These are phyloP conservation scores for Debaryomyces nepalensis DNA, from an alignment of 1,139 yeast genomes.

Conservation along the genomic window DNA sequence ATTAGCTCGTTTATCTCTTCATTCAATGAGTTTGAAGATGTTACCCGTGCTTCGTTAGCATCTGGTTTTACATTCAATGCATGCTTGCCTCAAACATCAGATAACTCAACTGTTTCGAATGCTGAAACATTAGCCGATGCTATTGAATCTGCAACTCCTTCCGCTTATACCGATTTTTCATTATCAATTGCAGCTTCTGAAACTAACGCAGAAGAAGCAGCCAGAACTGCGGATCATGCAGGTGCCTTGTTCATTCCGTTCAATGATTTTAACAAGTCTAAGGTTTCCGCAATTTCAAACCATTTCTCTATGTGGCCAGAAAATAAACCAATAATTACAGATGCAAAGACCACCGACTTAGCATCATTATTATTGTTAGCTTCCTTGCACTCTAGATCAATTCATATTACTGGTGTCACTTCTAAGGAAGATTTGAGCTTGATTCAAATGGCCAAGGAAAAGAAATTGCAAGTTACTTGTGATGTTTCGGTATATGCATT, in stretches of 20 bases:
- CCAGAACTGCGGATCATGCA: conserved; percentile 67
- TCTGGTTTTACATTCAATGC: conserved; percentile 91
- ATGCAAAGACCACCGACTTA: conserved; percentile 88
- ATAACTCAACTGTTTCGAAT: conserved; percentile 69
- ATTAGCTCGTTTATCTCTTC: conserved; percentile 80
- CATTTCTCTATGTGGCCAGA: conserved; percentile 87
- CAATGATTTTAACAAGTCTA: conserved; percentile 69
- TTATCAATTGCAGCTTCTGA: conserved; percentile 84
- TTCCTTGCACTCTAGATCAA: conserved; percentile 80
- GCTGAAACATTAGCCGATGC: conserved; percentile 68
- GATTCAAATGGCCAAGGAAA: conserved; percentile 83
- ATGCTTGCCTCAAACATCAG: conserved; percentile 71
- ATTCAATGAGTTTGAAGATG: conserved; percentile 62
- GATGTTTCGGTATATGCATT: conserved; percentile 85
- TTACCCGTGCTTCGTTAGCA: conserved; percentile 73
- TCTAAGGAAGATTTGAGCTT: conserved; percentile 81
- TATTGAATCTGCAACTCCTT: conserved; percentile 56
- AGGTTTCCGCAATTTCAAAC: conserved; percentile 75
- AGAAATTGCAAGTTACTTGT: conserved; percentile 82
- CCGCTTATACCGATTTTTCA: conserved; percentile 82
- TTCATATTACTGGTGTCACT: conserved; percentile 88
- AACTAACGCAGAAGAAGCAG: conserved; percentile 63
- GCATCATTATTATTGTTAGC: conserved; percentile 92
- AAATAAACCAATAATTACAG: conserved; percentile 84
- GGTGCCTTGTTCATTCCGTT: conserved; percentile 84